Conservation (phyloP, 768 basidiomycete species). For the Boletus huronensis region DNA sequence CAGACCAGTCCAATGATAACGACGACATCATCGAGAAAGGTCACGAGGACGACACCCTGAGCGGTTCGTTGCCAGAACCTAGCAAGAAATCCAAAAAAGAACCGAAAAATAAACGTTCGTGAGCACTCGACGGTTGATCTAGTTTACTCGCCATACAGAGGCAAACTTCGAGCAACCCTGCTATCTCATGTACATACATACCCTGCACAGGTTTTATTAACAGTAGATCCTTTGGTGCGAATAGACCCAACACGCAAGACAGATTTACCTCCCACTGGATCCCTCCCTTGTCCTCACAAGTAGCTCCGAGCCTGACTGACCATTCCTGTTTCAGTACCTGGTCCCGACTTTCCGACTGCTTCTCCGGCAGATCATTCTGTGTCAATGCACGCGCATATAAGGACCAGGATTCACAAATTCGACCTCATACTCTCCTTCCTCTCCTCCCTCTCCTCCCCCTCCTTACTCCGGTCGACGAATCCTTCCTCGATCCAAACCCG, state of each 20-base stretch:
- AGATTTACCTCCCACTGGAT: background rate
- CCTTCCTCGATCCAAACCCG: background rate
- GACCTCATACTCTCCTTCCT: background rate
- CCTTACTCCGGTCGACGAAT: too few relatives aligned
- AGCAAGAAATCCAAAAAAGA: slow-evolving; percentile 9
- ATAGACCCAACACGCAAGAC: too few relatives aligned
- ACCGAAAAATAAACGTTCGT: slow-evolving; percentile 1
- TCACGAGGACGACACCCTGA: background rate
- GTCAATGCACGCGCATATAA: background rate
- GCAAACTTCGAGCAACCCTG: background rate
- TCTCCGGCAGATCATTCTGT: background rate
- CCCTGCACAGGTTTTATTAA: background rate
- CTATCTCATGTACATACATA: slow-evolving; percentile 17
- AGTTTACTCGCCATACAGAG: background rate
- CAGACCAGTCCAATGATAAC: background rate
- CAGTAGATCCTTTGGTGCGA: background rate
- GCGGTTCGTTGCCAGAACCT: background rate
- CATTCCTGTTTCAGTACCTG: too few relatives aligned
- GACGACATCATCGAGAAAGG: background rate
- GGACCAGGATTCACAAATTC: too few relatives aligned
- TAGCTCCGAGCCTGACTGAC: too few relatives aligned
- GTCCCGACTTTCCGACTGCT: background rate
- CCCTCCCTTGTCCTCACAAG: background rate
- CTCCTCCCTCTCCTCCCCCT: too few relatives aligned
- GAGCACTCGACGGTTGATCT: background rate